Evolutionary conservation across 2,329 filamentous ascomycete species (phyloP).

Genomic region (Fusarium fujikuroi): DNA sequence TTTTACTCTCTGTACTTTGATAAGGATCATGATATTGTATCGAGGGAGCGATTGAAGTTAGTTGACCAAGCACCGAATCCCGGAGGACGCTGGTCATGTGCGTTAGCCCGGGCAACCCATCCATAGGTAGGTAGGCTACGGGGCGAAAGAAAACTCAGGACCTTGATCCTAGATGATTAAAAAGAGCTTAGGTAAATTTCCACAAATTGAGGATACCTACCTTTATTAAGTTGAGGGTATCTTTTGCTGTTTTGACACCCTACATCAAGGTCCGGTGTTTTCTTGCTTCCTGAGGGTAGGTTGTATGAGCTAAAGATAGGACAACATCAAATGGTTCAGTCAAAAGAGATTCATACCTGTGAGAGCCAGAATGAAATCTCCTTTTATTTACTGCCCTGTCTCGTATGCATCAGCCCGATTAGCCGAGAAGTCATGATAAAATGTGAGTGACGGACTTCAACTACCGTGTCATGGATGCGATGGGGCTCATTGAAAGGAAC

Average conservation of each 20-base stretch:
- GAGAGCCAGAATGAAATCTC: background rate
- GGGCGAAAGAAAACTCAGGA: no score
- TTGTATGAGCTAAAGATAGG: slow-evolving; percentile 1
- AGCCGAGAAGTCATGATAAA: background rate
- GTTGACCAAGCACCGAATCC: slow-evolving; percentile 9
- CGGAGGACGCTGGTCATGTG: slow-evolving; percentile 22
- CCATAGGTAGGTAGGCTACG: background rate
- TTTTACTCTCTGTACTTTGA: slow-evolving; percentile 12
- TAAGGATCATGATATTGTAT: slow-evolving; percentile 5
- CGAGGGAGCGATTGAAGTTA: slow-evolving; percentile 4
- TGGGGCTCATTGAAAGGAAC: background rate
- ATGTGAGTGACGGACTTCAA: slow-evolving; percentile 9
- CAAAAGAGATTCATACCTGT: background rate
- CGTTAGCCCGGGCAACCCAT: slow-evolving; percentile 15
- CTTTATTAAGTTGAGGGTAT: no score
- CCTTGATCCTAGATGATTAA: no score
- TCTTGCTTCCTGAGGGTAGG: no score
- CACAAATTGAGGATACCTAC: no score
- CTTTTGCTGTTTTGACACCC: no score
- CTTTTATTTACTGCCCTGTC: background rate
- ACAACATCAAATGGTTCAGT: background rate
- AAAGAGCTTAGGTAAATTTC: no score
- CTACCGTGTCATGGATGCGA: background rate
- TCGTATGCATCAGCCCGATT: background rate
- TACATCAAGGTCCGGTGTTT: no score